phyloP scores from a whole-genome alignment of 768 basidiomycete genomes.

The Hebeloma cylindrosporum region DNA sequence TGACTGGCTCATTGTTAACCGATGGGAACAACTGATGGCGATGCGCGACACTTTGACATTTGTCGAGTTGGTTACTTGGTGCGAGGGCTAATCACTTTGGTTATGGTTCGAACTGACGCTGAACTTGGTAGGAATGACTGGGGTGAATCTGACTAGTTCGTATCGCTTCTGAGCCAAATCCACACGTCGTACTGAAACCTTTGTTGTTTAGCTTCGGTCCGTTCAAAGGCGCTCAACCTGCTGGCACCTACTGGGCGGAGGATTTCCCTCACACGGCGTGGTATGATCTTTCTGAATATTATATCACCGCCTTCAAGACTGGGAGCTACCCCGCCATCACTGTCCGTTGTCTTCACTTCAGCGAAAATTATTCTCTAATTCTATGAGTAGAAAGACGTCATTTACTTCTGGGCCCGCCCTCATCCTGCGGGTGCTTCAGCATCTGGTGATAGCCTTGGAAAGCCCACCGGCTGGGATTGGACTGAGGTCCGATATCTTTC shows the following conservation, averaged over 20 bases:
- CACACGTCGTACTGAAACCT: neutral
- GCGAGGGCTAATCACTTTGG: conserved; percentile 8
- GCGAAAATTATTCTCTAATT: neutral
- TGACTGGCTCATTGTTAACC: conserved; percentile 62
- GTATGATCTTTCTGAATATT: conserved; percentile 64
- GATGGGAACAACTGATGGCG: conserved; percentile 69
- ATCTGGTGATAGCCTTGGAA: conserved; percentile 42
- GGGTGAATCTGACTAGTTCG: conserved; percentile 73
- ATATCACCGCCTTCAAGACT: conserved; percentile 67
- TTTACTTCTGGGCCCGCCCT: conserved; percentile 65
- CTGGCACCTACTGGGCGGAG: conserved; percentile 44
- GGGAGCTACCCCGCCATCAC: conserved; percentile 59
- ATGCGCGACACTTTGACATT: conserved; percentile 54
- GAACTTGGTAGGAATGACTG: conserved; percentile 58
- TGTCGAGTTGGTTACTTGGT: conserved; percentile 74
- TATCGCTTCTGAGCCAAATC: neutral
- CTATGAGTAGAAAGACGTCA: conserved; percentile 38
- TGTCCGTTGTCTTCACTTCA: conserved; percentile 37
- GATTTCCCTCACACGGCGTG: conserved; percentile 51
- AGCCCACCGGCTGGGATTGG: conserved; percentile 52
- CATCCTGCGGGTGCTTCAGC: conserved; percentile 52
- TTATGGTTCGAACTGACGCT: neutral
- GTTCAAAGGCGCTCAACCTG: conserved; percentile 48
- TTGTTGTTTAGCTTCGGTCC: conserved; percentile 48
- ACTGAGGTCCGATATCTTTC: conserved; percentile 49